Evolutionary conservation across 352 stramenopile genomes (phyloP).

Genomic region (Pythium dissimile): DNA sequence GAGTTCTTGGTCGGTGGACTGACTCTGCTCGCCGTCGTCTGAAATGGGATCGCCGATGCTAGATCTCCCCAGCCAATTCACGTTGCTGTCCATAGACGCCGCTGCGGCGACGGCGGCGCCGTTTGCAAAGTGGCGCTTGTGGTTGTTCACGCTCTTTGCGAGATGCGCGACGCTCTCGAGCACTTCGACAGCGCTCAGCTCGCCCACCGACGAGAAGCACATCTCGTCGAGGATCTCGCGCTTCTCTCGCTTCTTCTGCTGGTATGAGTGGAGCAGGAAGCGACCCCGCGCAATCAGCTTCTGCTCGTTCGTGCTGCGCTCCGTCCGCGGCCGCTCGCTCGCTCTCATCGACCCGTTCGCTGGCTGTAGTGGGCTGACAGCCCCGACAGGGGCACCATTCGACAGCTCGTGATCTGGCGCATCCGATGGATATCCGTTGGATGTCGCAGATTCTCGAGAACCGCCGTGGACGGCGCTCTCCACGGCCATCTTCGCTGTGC

Average conservation of each 20-base stretch:
- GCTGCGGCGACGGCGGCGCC: not conserved
- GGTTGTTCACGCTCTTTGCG: not conserved
- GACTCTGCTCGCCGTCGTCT: not conserved
- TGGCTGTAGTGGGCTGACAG: not conserved
- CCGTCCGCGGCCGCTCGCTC: not conserved
- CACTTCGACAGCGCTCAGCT: conserved; percentile 10
- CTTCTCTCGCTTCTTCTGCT: conserved; percentile 37
- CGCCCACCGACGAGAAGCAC: conserved; percentile 10
- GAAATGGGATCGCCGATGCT: not conserved
- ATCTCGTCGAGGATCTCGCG: conserved; percentile 17
- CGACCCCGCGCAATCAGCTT: conserved; percentile 46
- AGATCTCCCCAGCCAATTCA: conserved; percentile 18
- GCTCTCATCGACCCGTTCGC: too few relatives aligned
- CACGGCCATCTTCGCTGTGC: conserved; percentile 17
- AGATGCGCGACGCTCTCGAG: not conserved
- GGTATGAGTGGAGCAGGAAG: conserved; percentile 40
- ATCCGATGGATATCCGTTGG: conserved; percentile 12
- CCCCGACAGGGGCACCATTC: conserved; percentile 13
- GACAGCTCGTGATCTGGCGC: conserved; percentile 9
- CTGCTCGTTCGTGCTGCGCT: conserved; percentile 19
- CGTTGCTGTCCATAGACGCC: conserved; percentile 10
- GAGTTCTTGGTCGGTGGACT: not conserved
- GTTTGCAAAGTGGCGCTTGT: not conserved
- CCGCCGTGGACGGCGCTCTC: conserved; percentile 17
- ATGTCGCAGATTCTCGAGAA: not conserved